Conservation (phyloP, 805 yeast species). For the Saccharomycopsis amapae region DNA sequence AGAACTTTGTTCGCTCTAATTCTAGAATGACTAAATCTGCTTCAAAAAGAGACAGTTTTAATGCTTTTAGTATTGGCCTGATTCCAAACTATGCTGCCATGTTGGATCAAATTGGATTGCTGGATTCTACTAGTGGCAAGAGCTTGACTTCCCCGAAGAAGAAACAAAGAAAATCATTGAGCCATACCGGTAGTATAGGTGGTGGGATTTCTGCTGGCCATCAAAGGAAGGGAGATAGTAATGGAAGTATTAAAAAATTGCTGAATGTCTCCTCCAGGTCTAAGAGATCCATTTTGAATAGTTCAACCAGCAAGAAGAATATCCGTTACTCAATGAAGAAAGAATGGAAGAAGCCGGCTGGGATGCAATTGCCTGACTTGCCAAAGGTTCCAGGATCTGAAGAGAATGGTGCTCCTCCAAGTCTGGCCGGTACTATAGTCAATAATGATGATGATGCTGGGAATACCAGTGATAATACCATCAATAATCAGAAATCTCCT, state of each 20-base stretch:
- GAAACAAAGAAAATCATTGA: conserved; percentile 17
- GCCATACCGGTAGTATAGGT: background rate
- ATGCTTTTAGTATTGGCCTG: conserved; percentile 15
- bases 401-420: background rate
- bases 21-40: conserved; percentile 5
- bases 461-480: background rate
- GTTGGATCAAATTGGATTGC: conserved; percentile 10
- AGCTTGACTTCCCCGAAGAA: conserved; percentile 19
- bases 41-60: conserved; percentile 16
- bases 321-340: conserved; percentile 4
- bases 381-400: conserved; percentile 27
- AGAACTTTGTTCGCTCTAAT: too few relatives aligned
- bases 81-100: conserved; percentile 17
- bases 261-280: conserved; percentile 6
- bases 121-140: background rate
- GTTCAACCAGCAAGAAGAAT: conserved; percentile 12
- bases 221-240: background rate
- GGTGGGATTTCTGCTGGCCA: background rate
- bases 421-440: background rate
- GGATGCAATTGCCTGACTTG: conserved; percentile 23
- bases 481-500: background rate
- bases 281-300: conserved; percentile 10
- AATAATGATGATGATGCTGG: too few relatives aligned
- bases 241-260: background rate
- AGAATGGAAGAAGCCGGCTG: conserved; percentile 6